These are phyloP conservation scores for Boletus reticuloceps DNA, from an alignment of 768 basidiomycete genomes.

Conservation along the genomic window DNA sequence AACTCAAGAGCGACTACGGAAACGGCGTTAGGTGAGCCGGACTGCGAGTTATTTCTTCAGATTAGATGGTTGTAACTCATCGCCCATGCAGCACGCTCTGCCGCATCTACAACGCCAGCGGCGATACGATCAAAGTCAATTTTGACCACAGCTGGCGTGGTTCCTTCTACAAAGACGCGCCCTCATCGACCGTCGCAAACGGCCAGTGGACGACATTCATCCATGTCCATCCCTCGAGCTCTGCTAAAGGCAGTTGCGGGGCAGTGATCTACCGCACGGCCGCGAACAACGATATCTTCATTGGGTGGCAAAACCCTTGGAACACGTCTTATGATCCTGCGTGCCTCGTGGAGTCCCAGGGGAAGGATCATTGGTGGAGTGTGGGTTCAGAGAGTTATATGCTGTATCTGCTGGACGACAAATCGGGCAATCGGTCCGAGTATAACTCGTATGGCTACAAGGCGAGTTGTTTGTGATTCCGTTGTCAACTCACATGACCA, in stretches of 20 bases:
- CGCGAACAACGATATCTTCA: not conserved
- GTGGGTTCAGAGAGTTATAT: not conserved
- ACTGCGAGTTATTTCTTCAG: not conserved
- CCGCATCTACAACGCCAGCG: not conserved
- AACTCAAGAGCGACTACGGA: constrained; percentile 1
- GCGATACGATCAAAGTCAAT: not conserved
- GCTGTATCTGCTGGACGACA: not conserved
- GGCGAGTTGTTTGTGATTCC: not conserved
- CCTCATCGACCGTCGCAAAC: not conserved
- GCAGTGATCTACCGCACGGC: not conserved
- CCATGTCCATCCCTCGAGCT: not conserved
- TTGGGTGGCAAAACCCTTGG: not conserved
- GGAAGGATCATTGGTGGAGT: not conserved
- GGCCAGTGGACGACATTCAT: not conserved
- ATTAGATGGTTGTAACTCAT: not conserved
- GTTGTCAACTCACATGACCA: no score
- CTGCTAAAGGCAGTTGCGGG: not conserved
- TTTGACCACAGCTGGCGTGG: not conserved
- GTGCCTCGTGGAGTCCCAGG: not conserved
- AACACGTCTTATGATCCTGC: not conserved
- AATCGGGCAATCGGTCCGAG: not conserved
- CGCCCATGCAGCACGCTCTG: not conserved
- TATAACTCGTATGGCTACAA: not conserved
- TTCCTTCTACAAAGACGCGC: not conserved
- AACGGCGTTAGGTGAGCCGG: not conserved